Conservation (phyloP, 805 yeast species). For the Cyberlindnera euphorbiae region DNA sequence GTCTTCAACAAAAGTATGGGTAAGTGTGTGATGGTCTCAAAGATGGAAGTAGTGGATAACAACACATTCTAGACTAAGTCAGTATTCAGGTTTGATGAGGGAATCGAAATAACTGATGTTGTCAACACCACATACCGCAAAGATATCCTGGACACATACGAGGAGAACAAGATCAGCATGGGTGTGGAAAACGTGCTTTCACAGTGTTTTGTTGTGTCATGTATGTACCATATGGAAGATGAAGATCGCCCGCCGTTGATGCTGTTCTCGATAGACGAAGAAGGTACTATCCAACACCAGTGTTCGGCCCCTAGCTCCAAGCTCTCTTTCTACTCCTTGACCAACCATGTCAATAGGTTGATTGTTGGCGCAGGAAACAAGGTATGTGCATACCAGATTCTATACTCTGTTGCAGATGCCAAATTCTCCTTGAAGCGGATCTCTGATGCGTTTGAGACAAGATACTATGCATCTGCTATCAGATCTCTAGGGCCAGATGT, state of each 20-base stretch:
- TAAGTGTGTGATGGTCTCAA: constrained; percentile 12
- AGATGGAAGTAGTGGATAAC: constrained; percentile 24
- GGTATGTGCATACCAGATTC: constrained; percentile 28
- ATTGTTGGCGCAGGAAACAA: constrained; percentile 31
- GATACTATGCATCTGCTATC: constrained; percentile 13
- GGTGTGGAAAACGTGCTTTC: constrained; percentile 32
- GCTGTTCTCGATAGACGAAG: constrained; percentile 33
- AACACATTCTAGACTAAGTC: constrained; percentile 22
- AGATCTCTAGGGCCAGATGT: constrained; percentile 20
- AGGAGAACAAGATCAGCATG: constrained; percentile 22
- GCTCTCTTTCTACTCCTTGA: constrained; percentile 22
- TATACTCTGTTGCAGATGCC: constrained; percentile 31
- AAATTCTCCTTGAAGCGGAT: constrained; percentile 25
- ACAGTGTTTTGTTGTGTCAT: constrained; percentile 33
- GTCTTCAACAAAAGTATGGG: constrained; percentile 4
- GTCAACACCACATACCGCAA: constrained; percentile 21
- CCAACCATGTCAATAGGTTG: constrained; percentile 25
- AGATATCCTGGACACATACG: constrained; percentile 19
- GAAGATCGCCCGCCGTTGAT: constrained; percentile 26
- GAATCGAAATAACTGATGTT: constrained; percentile 24
- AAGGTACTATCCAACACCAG: constrained; percentile 28
- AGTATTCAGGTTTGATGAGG: constrained; percentile 13
- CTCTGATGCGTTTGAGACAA: constrained; percentile 20
- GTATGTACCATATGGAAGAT: constrained; percentile 31
- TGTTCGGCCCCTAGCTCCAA: constrained; percentile 17